Evolutionary conservation across 257 asterid genomes (phyloP), one percentile per base, ranked within the genome.

Genomic region (Primulina tabacum): DNA sequence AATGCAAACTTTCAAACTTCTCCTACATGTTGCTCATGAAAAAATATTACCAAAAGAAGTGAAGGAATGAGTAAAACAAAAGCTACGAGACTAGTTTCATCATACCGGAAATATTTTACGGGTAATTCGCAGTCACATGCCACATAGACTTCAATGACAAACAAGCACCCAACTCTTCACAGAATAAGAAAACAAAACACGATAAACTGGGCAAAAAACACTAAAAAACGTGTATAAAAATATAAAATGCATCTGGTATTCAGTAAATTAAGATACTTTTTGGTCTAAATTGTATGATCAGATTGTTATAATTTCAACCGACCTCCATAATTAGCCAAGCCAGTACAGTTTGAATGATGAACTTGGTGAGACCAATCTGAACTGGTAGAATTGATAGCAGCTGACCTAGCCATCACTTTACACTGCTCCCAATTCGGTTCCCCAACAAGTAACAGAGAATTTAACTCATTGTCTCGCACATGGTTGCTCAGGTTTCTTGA

Each of bases 401-500:
- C 90, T 63, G 88, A 92, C 73, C 70, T 75, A 47, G 93, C 88
- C 80, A 90, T 73, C 33, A 55, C 72, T 76, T 77, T 84, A 72
- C 97, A 90, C 69, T 75, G 50, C 79, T 83, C 86, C 97, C 92
- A 88, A 70, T 89, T 81, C 10, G 89, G 88, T 70, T 85, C 82
- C 65, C 96, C 96, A 40, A 73, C 77, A 58, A 90, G 82, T 20
- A 81, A 69, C 43, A 90, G 69, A 66, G 80, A 57, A 69, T 61
- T 74, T 37, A 82, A 60, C 68, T 64, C 77, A 32, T 66, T 72
- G 67, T 53, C 71, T 32, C 73, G 75, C 53, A 60, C 65, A 47
- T 6, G 69, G 35, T 33, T 12, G 55, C 75, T 73, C 55, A 64
- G 18, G 68, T 74, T 79, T 47, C 69, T 73, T 1, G 69, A 71